Percentiles rank a stretch among this genome's conserved stretches.
These are phyloP conservation scores for Kurtzmaniella quercitrusa DNA, from an alignment of 1,139 yeast genomes.

Conservation along the genomic window DNA sequence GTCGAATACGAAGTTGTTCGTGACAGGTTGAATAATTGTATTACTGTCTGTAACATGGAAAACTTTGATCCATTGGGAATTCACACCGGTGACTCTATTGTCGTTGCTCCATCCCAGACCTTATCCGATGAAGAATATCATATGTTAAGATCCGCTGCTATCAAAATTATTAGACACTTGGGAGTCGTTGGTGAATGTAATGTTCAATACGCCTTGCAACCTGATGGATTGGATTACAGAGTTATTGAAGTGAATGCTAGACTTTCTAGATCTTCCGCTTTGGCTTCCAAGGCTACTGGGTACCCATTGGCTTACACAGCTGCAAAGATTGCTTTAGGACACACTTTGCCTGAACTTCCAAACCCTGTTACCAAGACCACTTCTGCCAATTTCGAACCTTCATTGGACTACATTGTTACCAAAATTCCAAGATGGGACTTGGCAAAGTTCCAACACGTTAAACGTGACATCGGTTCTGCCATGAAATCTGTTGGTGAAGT, in stretches of 20 bases:
- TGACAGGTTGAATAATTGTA: conserved; percentile 94
- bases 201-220: conserved; percentile 94
- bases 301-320: conserved; percentile 98
- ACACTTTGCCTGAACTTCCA: conserved; percentile 90
- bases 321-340: conserved; percentile 93
- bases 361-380: conserved; percentile 97
- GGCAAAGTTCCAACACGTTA: conserved; percentile 90
- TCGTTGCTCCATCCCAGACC: conserved; percentile 98
- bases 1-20: conserved; percentile 98
- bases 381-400: conserved; percentile 94
- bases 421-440: conserved; percentile 99
- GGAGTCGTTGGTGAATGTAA: conserved; percentile 99
- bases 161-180: conserved; percentile 92
- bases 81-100: conserved; percentile 98
- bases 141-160: conserved; percentile 96
- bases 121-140: conserved; percentile 95
- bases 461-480: conserved; percentile 88
- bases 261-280: conserved; percentile 93
- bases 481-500: conserved; percentile 99
- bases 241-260: conserved; percentile 98
- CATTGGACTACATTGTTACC: conserved; percentile 92
- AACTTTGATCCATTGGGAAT: conserved; percentile 97
- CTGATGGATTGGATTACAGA: conserved; percentile 91
- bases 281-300: conserved; percentile 98
- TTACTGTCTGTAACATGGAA: conserved; percentile 99